Percentiles rank a stretch among this genome's conserved stretches.
Evolutionary conservation across 306 rosid species (phyloP).

Genomic region (Acacia crassicarpa): DNA sequence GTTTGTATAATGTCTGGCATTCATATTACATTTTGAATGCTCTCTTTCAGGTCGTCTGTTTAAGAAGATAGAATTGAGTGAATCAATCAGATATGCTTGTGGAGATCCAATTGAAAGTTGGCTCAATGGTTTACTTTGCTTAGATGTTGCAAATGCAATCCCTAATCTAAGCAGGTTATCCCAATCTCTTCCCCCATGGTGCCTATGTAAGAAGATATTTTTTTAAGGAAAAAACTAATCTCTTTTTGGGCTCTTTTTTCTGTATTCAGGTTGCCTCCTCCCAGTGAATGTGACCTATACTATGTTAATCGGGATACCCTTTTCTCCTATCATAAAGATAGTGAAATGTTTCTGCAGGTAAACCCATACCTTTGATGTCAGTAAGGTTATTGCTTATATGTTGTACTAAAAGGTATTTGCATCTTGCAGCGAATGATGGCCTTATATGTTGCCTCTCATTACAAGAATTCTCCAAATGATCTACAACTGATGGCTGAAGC

Average conservation of each 20-base stretch:
- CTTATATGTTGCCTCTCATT: constrained; percentile 91
- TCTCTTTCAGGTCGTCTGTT: constrained; percentile 66
- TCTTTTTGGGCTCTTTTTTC: constrained; percentile 22
- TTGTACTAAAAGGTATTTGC: constrained; percentile 30
- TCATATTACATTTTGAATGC: constrained; percentile 29
- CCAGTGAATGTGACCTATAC: constrained; percentile 85
- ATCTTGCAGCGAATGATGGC: constrained; percentile 95
- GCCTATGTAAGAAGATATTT: constrained; percentile 15
- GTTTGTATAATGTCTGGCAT: neutral
- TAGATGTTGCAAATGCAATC: constrained; percentile 76
- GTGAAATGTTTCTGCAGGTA: constrained; percentile 98
- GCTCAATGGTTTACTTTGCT: constrained; percentile 85
- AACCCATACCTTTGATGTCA: constrained; percentile 14
- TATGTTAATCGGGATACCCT: constrained; percentile 96
- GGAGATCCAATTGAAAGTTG: constrained; percentile 91
- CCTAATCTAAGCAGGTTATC: constrained; percentile 78
- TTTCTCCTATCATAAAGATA: constrained; percentile 87
- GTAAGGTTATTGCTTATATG: constrained; percentile 25
- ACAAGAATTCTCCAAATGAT: constrained; percentile 98
- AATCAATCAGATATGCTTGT: constrained; percentile 91
- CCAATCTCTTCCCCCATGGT: neutral
- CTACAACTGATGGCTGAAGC: constrained; percentile 97
- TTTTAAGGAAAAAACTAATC: constrained; percentile 5
- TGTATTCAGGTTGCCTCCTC: constrained; percentile 73
- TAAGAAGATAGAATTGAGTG: constrained; percentile 83